Evolutionary conservation across 345 rosid genomes (phyloP).

Genomic region (Ailanthus altissimus): DNA sequence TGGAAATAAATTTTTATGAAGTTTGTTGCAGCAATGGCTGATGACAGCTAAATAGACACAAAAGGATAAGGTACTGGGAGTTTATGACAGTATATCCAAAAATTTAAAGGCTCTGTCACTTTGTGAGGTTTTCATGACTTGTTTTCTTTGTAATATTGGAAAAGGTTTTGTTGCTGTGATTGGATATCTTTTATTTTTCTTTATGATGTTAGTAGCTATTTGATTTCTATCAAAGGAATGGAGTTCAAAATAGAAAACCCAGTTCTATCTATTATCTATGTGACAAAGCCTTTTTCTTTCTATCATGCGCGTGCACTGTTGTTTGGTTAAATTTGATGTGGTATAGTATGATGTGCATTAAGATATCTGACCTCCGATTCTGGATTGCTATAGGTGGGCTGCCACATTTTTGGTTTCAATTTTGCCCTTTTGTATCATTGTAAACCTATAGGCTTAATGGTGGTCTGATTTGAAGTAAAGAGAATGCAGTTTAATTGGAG

Average conservation of each 20-base stretch:
- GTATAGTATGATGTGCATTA: no score
- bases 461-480: background rate
- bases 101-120: background rate
- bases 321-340: no score
- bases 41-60: slow-evolving; percentile 6
- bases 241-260: background rate
- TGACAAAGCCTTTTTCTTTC: background rate
- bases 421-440: background rate
- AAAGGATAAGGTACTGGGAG: background rate
- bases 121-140: background rate
- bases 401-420: no score
- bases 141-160: background rate
- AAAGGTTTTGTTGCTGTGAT: background rate
- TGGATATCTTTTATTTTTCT: background rate
- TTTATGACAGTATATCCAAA: background rate
- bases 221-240: background rate
- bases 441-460: background rate
- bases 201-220: background rate
- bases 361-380: background rate
- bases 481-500: background rate
- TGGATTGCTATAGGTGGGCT: background rate
- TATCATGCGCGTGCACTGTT: no score
- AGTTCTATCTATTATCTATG: background rate
- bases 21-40: background rate
- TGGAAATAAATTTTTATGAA: slow-evolving; percentile 1